Evolutionary conservation across 2,329 filamentous ascomycete genomes (phyloP), one percentile per base, ranked within the genome.

Genomic region (Colletotrichum chrysophilum): DNA sequence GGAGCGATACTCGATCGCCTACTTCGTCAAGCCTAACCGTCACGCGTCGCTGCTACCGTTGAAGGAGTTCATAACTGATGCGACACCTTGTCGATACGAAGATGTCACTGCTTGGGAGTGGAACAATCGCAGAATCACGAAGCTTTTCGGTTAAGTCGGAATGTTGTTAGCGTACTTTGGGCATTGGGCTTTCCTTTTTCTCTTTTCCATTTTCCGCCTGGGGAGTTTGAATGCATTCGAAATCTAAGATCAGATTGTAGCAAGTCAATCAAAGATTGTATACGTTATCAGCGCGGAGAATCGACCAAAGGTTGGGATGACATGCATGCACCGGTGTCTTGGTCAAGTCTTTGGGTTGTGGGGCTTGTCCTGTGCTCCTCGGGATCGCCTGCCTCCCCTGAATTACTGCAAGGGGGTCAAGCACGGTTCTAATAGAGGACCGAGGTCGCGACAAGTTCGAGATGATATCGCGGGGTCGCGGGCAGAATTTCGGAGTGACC

Each of bases 21-120:
- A 78, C 66, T 83, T 83, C 34, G 69, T 71, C 52, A 83, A 85
- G 77, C 82, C 84, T 3, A 80, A 84, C 69, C 80, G 83, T 6
- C 74, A 76, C 21, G 78, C 80, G 2, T 80, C 78, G 2, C 65
- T 85, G 3, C 80, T 83, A 0, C 79, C 82, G 0, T 34, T 81
- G 3, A 80, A 78, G 70, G 78, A 83, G 55, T 85, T 85, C 56
- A 76, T 85, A 6, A 70, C 73, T 2, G 75, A 79, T 21, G 79
- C 66, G 5, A 67, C 74, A n/a, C 76, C 79, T 14, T 79, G 79
- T 7, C 71, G 67, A 0, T 85, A 84, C 30, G 80, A 81, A 32
- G 80, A 83, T 66, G 78, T 85, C 1, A 83, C 82, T 12, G 83
- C 83, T 7, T 79, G 83, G 78, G 83, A 85, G 70, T 84, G 79